Evolutionary conservation across 2,329 filamentous ascomycete genomes (phyloP), one percentile per base, ranked within the genome.

Genomic region (Aspergillus fijiensis): DNA sequence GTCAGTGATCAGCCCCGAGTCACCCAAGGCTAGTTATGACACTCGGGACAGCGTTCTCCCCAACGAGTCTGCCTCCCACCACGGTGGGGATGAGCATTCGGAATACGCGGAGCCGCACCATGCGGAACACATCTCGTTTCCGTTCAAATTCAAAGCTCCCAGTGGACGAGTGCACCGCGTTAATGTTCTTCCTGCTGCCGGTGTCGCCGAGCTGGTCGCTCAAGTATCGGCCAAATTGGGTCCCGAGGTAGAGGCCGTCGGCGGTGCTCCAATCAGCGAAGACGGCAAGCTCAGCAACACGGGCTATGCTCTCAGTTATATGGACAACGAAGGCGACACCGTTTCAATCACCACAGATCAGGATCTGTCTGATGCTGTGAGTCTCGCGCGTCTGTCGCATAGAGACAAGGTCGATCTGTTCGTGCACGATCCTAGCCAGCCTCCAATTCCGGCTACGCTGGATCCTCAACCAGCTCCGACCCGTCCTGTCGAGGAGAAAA

Each of bases 81-180:
- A 91, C 61, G 95, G 94, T 57, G 94, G 94, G 56, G 83, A 87
- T 42, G 91, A 94, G 51, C 92, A 90, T 2, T 92, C 91, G 12
- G 81, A 87, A 21, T 88, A 86, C 57, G 77, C 87, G 25, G 83
- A 89, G 51, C 83, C 88, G 19, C 78, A 81, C 1, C 70, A 76
- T 6, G 82, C 69, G 5, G 85, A 90, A 69, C 91, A 96, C 66
- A 77, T 86, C 11, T 91, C 94, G 0, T 99, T 98, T 78, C 87
- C 94, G 2, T 99, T 99, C 87, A 99, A 99, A 77, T 99, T 99
- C 85, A 98, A 98, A 82, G 92, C 95, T 2, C 95, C 95, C 1
- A 93, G 91, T 68, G 95, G 94, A 50, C 91, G 95, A 55, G 93
- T 98, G 19, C 95, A 99, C 77, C 88, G 95, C 57, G 80, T 99